A percentile compares a stretch with the other conserved stretches of the same genome.
Conservation (phyloP, 805 yeast genomes). For the Maudiozyma pseudohumilis region DNA sequence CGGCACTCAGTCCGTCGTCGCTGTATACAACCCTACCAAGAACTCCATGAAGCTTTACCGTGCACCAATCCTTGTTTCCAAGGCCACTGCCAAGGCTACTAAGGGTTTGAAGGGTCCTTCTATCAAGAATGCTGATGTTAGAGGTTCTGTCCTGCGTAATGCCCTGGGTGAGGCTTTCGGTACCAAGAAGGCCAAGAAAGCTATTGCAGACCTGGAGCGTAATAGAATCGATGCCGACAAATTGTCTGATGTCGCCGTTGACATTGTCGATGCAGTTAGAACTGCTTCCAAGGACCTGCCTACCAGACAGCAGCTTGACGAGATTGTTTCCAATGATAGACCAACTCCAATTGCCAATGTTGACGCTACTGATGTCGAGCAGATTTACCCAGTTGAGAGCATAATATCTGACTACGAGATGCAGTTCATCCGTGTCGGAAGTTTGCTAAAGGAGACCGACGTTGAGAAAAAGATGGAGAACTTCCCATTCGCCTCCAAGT, state of each 20-base stretch:
- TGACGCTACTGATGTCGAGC: slow-evolving; percentile 75
- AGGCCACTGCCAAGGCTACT: slow-evolving; percentile 52
- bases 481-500: slow-evolving; percentile 56
- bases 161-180: slow-evolving; percentile 94
- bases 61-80: slow-evolving; percentile 52
- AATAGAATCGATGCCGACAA: slow-evolving; percentile 81
- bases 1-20: slow-evolving; percentile 54
- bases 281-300: slow-evolving; percentile 66
- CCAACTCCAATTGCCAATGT: slow-evolving; percentile 73
- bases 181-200: slow-evolving; percentile 91
- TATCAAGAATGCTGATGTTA: slow-evolving; percentile 44
- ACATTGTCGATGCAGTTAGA: slow-evolving; percentile 73
- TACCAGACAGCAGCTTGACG: slow-evolving; percentile 50
- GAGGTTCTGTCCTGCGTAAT: slow-evolving; percentile 52
- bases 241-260: slow-evolving; percentile 62
- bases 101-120: slow-evolving; percentile 52
- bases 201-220: slow-evolving; percentile 67
- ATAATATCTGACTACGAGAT: slow-evolving; percentile 64
- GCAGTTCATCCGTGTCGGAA: slow-evolving; percentile 50
- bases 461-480: slow-evolving; percentile 41
- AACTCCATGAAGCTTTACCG: slow-evolving; percentile 55
- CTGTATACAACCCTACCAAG: slow-evolving; percentile 62
- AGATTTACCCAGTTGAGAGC: slow-evolving; percentile 63
- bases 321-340: slow-evolving; percentile 52
- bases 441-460: slow-evolving; percentile 48